Percentiles rank a stretch among this genome's conserved stretches.
Conservation (phyloP, 2,329 filamentous ascomycete genomes). For the Stachybotrys chartarum region DNA sequence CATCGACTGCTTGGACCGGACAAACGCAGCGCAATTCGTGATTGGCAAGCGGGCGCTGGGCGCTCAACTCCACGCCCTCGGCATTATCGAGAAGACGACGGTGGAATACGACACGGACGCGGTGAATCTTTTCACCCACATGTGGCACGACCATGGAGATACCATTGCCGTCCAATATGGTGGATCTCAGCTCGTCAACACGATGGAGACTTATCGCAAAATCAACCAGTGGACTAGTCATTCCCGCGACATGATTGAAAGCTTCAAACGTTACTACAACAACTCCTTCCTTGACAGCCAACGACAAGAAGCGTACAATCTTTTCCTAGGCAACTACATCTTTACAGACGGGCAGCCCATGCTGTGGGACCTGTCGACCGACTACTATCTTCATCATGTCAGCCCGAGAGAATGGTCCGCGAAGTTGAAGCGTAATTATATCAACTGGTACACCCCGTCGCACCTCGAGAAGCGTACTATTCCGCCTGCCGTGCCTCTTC, state of each 20-base stretch:
- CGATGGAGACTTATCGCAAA: slow-evolving; percentile 98
- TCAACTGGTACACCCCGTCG: slow-evolving; percentile 77
- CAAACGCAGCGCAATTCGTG: slow-evolving; percentile 95
- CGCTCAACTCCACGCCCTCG: slow-evolving; percentile 84
- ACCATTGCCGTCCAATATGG: slow-evolving; percentile 97
- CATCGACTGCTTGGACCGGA: slow-evolving; percentile 94
- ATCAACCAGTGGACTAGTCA: slow-evolving; percentile 99
- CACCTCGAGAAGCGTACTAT: slow-evolving; percentile 57
- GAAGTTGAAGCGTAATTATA: slow-evolving; percentile 62
- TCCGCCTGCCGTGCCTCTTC: slow-evolving; percentile 37
- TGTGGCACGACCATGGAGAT: slow-evolving; percentile 97
- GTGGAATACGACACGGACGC: slow-evolving; percentile 94
- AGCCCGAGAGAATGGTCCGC: slow-evolving; percentile 69
- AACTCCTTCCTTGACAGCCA: slow-evolving; percentile 98
- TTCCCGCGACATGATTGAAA: slow-evolving; percentile 97
- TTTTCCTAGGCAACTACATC: slow-evolving; percentile 94
- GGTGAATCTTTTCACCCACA: slow-evolving; percentile 92
- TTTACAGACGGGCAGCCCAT: slow-evolving; percentile 83
- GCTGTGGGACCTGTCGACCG: slow-evolving; percentile 91
- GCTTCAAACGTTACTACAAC: slow-evolving; percentile 98
- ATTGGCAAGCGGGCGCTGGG: slow-evolving; percentile 92
- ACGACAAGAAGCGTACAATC: slow-evolving; percentile 93
- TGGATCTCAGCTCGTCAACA: slow-evolving; percentile 95
- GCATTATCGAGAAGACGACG: slow-evolving; percentile 70
- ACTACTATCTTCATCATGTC: slow-evolving; percentile 92